A percentile compares a stretch with the other conserved stretches of the same genome.
phyloP scores from a whole-genome alignment of 1,284 basidiomycete species.

The Boletellus sp. region DNA sequence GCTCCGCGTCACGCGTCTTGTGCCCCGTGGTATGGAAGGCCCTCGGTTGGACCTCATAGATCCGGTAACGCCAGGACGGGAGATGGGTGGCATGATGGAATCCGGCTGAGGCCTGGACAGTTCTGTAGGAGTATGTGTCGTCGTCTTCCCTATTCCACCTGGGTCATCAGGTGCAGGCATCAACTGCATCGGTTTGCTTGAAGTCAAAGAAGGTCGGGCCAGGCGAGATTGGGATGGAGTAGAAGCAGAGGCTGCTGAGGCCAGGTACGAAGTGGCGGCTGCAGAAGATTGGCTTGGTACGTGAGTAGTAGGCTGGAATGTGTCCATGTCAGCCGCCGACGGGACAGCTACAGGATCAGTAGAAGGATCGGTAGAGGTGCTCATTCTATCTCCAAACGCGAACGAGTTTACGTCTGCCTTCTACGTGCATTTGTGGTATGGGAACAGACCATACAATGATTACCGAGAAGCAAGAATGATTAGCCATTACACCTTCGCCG shows the following conservation, averaged over 20 bases:
- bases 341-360: background rate
- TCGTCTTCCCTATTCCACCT: background rate
- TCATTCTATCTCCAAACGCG: background rate
- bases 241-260: background rate
- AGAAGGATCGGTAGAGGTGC: background rate
- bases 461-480: background rate
- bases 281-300: slow-evolving; percentile 1
- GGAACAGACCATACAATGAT: background rate
- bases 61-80: slow-evolving; percentile 1
- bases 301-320: background rate
- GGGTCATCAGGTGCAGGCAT: background rate
- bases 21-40: slow-evolving; percentile 4
- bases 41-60: slow-evolving; percentile 19
- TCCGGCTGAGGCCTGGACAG: background rate
- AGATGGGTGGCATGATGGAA: background rate
- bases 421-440: background rate
- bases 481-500: background rate
- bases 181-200: background rate
- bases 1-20: slow-evolving; percentile 28
- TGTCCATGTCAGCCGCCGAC: slow-evolving; percentile 2
- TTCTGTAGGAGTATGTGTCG: background rate
- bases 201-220: background rate
- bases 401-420: slow-evolving; percentile 3
- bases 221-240: slow-evolving; percentile 1
- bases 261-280: slow-evolving; percentile 1